phyloP scores from a whole-genome alignment of 2,329 filamentous ascomycete genomes.

The Paecilomyces fulvus region DNA sequence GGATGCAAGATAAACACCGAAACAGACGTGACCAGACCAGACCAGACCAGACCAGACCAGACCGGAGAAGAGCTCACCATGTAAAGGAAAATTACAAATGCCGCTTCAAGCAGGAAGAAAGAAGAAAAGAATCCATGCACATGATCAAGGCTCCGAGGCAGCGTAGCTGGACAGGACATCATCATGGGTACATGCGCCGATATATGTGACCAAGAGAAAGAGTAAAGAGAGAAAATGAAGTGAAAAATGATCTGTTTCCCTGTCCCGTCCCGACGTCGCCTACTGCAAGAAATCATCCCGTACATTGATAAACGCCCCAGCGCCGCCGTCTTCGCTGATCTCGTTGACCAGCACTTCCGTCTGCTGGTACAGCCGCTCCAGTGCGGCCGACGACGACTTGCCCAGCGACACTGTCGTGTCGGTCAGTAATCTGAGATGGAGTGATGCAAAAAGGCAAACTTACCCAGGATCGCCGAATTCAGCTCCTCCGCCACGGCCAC shows the following conservation, averaged over 20 bases:
- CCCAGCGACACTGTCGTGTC: constrained; percentile 65
- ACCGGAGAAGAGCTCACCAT: neutral
- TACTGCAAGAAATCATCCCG: constrained; percentile 40
- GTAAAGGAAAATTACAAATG: neutral
- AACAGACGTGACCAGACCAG: neutral
- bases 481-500: constrained; percentile 81
- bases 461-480: constrained; percentile 86
- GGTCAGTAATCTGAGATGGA: constrained; percentile 7
- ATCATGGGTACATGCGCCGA: neutral
- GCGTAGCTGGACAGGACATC: neutral
- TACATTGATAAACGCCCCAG: constrained; percentile 74
- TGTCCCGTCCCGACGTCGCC: constrained; percentile 4
- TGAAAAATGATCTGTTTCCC: neutral
- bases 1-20: neutral
- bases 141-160: neutral
- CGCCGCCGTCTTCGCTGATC: constrained; percentile 67
- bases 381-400: constrained; percentile 74
- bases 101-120: neutral
- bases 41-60: neutral
- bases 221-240: neutral
- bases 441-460: constrained; percentile 26
- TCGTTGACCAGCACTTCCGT: constrained; percentile 80
- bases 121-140: neutral
- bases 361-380: constrained; percentile 80
- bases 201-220: neutral